Percentiles rank a stretch among this genome's conserved stretches.
phyloP scores from a whole-genome alignment of 495 filamentous ascomycete genomes.

The Trichoderma reesei region DNA sequence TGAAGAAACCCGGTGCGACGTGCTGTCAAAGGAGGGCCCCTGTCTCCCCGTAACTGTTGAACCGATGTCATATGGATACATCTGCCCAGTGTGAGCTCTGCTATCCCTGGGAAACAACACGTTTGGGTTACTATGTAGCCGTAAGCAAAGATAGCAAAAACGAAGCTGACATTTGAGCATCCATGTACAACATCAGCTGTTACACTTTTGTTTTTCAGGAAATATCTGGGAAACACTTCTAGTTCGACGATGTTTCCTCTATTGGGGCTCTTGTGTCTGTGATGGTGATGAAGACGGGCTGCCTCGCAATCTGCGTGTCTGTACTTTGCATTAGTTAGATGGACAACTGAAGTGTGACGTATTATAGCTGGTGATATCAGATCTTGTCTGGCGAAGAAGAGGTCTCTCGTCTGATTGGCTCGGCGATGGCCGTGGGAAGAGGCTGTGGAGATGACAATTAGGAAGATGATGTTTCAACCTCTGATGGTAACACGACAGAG shows the following conservation, averaged over 20 bases:
- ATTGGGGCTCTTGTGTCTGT: too few species aligned
- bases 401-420: background rate
- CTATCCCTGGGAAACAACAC: too few species aligned
- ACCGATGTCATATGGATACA: background rate
- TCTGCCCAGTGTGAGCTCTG: too few species aligned
- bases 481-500: background rate
- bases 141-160: background rate
- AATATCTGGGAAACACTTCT: background rate
- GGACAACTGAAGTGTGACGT: background rate
- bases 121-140: too few species aligned
- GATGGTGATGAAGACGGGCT: background rate
- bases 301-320: background rate
- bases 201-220: background rate
- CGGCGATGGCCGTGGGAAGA: background rate
- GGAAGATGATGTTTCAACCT: background rate
- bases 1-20: background rate
- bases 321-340: background rate
- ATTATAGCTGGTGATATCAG: too few species aligned
- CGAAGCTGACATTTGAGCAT: background rate
- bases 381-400: too few species aligned
- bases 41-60: background rate
- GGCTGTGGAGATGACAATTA: background rate
- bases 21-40: background rate
- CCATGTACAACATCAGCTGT: background rate
- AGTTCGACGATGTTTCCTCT: too few species aligned